A percentile compares a stretch with the other conserved stretches of the same genome.
Evolutionary conservation across 1,284 basidiomycete species (phyloP).

Genomic region (Thecaphora thlaspeos): DNA sequence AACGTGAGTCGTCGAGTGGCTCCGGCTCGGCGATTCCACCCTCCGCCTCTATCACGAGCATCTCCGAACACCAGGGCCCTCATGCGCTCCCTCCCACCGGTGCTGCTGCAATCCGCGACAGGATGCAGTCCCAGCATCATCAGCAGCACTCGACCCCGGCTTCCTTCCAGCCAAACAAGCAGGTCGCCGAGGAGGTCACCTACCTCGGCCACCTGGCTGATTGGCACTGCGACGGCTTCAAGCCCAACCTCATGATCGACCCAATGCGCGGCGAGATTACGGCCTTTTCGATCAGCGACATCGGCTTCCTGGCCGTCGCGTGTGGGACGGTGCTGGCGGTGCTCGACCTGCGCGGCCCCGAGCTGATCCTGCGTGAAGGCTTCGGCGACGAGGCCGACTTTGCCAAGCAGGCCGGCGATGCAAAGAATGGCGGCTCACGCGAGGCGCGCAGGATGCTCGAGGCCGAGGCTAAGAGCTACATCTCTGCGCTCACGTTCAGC

Average conservation of each 20-base stretch:
- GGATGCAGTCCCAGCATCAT: no score
- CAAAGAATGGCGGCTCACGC: no score
- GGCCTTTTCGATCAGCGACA: constrained; percentile 34
- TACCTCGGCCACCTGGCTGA: constrained; percentile 28
- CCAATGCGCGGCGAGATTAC: constrained; percentile 42
- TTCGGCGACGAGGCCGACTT: constrained; percentile 32
- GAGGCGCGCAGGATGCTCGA: constrained; percentile 29
- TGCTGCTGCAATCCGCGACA: no score
- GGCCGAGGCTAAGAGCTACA: constrained; percentile 38
- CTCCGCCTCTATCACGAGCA: neutral
- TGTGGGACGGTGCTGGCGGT: constrained; percentile 46
- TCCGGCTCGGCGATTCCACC: no score
- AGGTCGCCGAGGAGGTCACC: constrained; percentile 10
- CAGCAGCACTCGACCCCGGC: no score
- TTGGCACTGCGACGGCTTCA: constrained; percentile 42
- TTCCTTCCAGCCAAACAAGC: neutral
- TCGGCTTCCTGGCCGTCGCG: constrained; percentile 49
- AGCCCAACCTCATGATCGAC: constrained; percentile 45
- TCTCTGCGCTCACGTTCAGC: constrained; percentile 36
- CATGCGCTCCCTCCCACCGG: no score
- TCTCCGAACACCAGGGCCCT: neutral
- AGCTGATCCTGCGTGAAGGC: constrained; percentile 48
- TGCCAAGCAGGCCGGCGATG: constrained; percentile 12
- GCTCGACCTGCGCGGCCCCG: constrained; percentile 43
- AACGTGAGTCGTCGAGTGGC: neutral